Percentiles rank a stretch among this genome's conserved stretches.
Conservation (phyloP, 2,329 filamentous ascomycete genomes). For the Fusarium cyanostomum region DNA sequence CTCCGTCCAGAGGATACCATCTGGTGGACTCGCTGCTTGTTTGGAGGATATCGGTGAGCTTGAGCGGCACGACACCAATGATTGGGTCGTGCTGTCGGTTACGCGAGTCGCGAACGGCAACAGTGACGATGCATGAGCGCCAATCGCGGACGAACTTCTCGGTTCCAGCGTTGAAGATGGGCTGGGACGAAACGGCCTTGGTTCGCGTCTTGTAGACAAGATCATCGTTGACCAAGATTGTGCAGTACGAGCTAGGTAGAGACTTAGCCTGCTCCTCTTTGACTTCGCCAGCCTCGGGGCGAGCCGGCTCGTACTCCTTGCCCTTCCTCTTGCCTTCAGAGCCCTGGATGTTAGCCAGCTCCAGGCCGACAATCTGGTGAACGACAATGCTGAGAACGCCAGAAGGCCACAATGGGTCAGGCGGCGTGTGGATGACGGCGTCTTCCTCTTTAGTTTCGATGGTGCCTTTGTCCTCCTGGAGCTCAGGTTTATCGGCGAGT, state of each 20-base stretch:
- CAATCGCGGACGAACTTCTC: conserved; percentile 94
- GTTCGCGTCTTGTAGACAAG: conserved; percentile 92
- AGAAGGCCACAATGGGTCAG: conserved; percentile 95
- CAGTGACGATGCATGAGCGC: conserved; percentile 85
- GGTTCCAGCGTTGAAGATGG: conserved; percentile 96
- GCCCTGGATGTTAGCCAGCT: conserved; percentile 90
- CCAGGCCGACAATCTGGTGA: conserved; percentile 94
- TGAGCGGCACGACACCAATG: conserved; percentile 89
- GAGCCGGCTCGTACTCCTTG: conserved; percentile 88
- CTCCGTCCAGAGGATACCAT: conserved; percentile 97
- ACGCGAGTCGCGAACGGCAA: conserved; percentile 87
- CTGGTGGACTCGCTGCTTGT: conserved; percentile 86
- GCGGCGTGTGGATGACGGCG: conserved; percentile 87
- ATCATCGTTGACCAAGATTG: conserved; percentile 88
- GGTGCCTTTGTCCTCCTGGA: conserved; percentile 86
- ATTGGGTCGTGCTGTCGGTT: conserved; percentile 95
- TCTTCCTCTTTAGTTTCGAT: conserved; percentile 78
- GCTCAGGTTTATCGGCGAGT: conserved; percentile 76
- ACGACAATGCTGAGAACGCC: conserved; percentile 87
- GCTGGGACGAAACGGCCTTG: conserved; percentile 92
- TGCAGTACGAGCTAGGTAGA: conserved; percentile 92
- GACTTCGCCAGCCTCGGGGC: conserved; percentile 80
- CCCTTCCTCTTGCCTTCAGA: conserved; percentile 83
- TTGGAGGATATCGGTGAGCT: conserved; percentile 86
- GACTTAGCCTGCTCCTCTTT: conserved; percentile 84